These are phyloP conservation scores for Saccharomycopsis sp. DNA, from an alignment of 805 yeast genomes.

Conservation along the genomic window DNA sequence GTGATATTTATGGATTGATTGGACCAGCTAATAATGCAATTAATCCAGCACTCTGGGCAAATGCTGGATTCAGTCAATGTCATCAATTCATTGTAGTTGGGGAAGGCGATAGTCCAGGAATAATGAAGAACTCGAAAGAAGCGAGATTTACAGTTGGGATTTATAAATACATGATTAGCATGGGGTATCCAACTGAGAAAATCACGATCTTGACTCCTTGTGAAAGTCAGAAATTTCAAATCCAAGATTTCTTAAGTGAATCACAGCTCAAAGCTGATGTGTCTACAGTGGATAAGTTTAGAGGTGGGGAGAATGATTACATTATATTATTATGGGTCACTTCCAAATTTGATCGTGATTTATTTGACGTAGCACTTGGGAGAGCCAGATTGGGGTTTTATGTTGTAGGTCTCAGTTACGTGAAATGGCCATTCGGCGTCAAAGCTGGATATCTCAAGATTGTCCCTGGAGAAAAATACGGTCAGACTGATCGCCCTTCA, in stretches of 20 bases:
- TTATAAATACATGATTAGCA: slow-evolving; percentile 39
- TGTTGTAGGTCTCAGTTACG: no score
- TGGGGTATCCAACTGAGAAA: slow-evolving; percentile 35
- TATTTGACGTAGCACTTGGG: slow-evolving; percentile 28
- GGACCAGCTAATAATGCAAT: no score
- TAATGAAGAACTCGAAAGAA: slow-evolving; percentile 35
- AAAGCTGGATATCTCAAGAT: no score
- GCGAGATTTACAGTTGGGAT: slow-evolving; percentile 41
- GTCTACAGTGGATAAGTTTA: slow-evolving; percentile 27
- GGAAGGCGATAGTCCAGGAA: slow-evolving; percentile 22
- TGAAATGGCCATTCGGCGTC: no score
- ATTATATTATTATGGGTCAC: slow-evolving; percentile 32
- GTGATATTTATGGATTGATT: no score
- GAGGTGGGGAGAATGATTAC: slow-evolving; percentile 27
- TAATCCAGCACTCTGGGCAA: no score
- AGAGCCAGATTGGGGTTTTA: slow-evolving; percentile 31
- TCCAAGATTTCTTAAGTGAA: slow-evolving; percentile 37
- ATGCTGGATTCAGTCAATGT: slow-evolving; percentile 32
- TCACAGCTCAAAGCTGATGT: slow-evolving; percentile 26
- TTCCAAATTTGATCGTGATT: no score
- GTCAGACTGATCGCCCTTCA: no score
- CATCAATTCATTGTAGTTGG: slow-evolving; percentile 32
- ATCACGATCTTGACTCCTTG: slow-evolving; percentile 36
- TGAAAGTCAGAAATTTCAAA: slow-evolving; percentile 34
- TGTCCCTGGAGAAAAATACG: no score